Percentiles rank a stretch among this genome's conserved stretches.
phyloP scores from a whole-genome alignment of 495 filamentous ascomycete genomes.

The Penicillium pulvis region DNA sequence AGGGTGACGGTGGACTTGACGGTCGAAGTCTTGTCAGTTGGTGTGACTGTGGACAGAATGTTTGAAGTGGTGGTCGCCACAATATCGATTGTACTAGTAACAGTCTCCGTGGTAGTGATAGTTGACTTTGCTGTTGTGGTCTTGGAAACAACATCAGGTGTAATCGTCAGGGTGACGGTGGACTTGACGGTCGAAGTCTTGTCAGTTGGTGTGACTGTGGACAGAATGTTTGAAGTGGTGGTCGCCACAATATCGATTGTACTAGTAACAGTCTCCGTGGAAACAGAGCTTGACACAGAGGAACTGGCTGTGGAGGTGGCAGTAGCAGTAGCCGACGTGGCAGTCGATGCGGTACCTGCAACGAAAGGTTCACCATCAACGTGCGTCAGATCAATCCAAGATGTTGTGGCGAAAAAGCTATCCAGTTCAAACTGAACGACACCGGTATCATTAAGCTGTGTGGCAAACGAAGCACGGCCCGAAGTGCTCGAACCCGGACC shows the following conservation, averaged over 20 bases:
- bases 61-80: background rate
- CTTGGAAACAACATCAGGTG: slow-evolving; percentile 1
- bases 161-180: slow-evolving; percentile 4
- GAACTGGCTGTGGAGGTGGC: background rate
- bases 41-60: slow-evolving; percentile 3
- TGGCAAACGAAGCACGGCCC: slow-evolving; percentile 10
- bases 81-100: background rate
- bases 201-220: slow-evolving; percentile 9
- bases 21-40: slow-evolving; percentile 15
- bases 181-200: slow-evolving; percentile 16
- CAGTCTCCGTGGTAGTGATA: background rate
- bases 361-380: slow-evolving; percentile 11
- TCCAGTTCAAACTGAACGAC: slow-evolving; percentile 12
- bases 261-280: background rate
- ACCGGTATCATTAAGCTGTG: slow-evolving; percentile 10
- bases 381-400: slow-evolving; percentile 18
- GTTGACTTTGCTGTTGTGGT: slow-evolving; percentile 8
- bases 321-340: background rate
- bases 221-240: background rate
- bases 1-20: slow-evolving; percentile 8
- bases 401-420: slow-evolving; percentile 11
- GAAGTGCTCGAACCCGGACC: slow-evolving; percentile 18
- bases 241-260: background rate
- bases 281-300: background rate
- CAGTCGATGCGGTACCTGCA: slow-evolving; percentile 1